Evolutionary conservation across 1,284 basidiomycete species (phyloP).

Genomic region (Flammula alnicola): DNA sequence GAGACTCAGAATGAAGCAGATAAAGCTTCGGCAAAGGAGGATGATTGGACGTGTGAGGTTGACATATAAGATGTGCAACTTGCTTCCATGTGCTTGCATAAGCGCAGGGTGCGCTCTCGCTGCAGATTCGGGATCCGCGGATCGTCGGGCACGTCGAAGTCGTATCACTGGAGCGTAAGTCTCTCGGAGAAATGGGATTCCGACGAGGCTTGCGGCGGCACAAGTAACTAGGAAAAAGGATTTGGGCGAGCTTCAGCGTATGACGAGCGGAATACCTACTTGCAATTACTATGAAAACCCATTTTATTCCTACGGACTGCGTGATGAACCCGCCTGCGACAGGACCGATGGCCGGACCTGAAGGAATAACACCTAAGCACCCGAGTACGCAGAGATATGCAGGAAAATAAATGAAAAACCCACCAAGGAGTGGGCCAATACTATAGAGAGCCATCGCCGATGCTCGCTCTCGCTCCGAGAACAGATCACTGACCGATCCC

Average conservation of each 20-base stretch:
- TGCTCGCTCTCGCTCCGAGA: conserved; percentile 61
- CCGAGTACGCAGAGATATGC: neutral
- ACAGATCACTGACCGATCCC: conserved; percentile 64
- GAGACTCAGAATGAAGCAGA: conserved; percentile 67
- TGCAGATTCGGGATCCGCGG: conserved; percentile 40
- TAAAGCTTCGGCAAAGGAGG: conserved; percentile 54
- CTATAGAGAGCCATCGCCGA: conserved; percentile 69
- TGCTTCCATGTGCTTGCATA: conserved; percentile 33
- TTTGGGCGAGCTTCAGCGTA: neutral
- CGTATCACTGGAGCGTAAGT: conserved; percentile 68
- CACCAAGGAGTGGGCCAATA: conserved; percentile 62
- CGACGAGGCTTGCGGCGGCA: conserved; percentile 47
- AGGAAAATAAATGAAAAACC: conserved; percentile 10
- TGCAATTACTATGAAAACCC: conserved; percentile 63
- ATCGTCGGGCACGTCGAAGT: conserved; percentile 41
- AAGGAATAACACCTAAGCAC: neutral
- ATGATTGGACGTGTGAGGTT: conserved; percentile 29
- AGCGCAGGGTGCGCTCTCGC: conserved; percentile 33
- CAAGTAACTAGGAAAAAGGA: conserved; percentile 35
- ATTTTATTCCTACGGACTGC: conserved; percentile 57
- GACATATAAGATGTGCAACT: conserved; percentile 20
- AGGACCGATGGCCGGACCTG: conserved; percentile 59
- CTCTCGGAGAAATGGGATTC: conserved; percentile 62
- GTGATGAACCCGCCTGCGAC: conserved; percentile 66
- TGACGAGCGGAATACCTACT: conserved; percentile 29